Base-by-base conservation (phyloP, 2,329 filamentous ascomycete species). In the Hymenoscyphus salicellus region DNA sequence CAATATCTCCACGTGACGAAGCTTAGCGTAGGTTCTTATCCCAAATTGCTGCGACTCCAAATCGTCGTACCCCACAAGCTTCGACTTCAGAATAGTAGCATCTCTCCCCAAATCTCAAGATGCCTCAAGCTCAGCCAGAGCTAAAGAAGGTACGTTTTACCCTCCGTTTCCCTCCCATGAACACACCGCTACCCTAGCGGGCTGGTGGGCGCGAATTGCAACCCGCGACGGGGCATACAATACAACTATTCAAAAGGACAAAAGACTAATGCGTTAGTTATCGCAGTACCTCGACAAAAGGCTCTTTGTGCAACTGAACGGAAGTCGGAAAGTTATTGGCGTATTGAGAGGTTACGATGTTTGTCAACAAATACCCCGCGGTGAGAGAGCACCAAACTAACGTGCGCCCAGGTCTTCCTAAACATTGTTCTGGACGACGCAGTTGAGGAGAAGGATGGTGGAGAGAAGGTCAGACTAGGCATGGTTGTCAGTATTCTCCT, bases 101-200 rank as follows among this genome's bases (percentile, higher is more conserved):
- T 62, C 32, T 33, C 46, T 38, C 58, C 70, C 65, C 65, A 63
- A 57, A 60, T 70, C 14, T 33, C 72, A 76, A 83, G 71, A 99
- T 99, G 95, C 92, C 95, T 82, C 94, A 96, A 88, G 93, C 95
- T 78, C 95, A 98, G 82, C 95, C 95, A 74, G 96, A 99, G 83
- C 87, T 99, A 69, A 99, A 98, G 82, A 99, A 98, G 88, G 95
- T 96, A 80, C 65, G 77, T 76, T 56, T 52, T 28, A 41, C 23
- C 6, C 20, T 36, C 57, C 3, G 77, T 76, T 57, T 55, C 23
- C 7, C 23, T 41, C 20, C 33, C 14, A 28, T 46, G 20, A 41
- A 49, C n/a, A 33, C 23, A 26, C 41, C 6, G 28, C 16, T n/a
- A 52, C n/a, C 11, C 14, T 26, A n/a, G 26, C 16, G 46, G 26